Percentiles rank a stretch among this genome's conserved stretches.
Evolutionary conservation across 1,139 yeast genomes (phyloP).

Genomic region (Debaryomyces psychrophilus): DNA sequence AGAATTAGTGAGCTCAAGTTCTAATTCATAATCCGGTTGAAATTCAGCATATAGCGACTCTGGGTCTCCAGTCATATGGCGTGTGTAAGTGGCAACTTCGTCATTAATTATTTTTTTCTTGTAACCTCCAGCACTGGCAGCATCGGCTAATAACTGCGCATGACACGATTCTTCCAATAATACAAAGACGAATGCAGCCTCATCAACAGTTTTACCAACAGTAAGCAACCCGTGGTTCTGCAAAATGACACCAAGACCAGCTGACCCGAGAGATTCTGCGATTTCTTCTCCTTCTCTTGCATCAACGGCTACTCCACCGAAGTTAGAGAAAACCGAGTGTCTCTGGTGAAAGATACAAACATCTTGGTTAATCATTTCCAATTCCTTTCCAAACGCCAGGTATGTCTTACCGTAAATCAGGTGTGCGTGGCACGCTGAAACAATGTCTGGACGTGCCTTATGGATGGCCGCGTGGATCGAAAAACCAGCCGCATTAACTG

Average conservation of each 20-base stretch:
- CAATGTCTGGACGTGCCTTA: slow-evolving; percentile 73
- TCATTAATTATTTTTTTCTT: slow-evolving; percentile 45
- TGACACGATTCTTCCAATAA: slow-evolving; percentile 71
- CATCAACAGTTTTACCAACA: slow-evolving; percentile 79
- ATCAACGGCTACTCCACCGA: slow-evolving; percentile 81
- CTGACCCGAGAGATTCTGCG: slow-evolving; percentile 66
- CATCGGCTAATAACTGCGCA: slow-evolving; percentile 57
- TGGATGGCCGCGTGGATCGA: slow-evolving; percentile 78
- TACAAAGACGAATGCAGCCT: slow-evolving; percentile 74
- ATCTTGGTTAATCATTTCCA: slow-evolving; percentile 83
- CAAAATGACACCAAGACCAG: slow-evolving; percentile 64
- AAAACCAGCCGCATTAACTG: slow-evolving; percentile 81
- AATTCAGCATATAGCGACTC: slow-evolving; percentile 67
- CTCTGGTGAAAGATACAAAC: slow-evolving; percentile 66
- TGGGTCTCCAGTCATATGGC: slow-evolving; percentile 58
- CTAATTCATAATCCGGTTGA: slow-evolving; percentile 51
- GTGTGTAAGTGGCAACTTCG: slow-evolving; percentile 68
- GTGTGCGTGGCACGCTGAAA: slow-evolving; percentile 84
- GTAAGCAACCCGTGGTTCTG: slow-evolving; percentile 81
- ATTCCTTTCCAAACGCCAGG: slow-evolving; percentile 69
- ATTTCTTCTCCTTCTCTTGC: slow-evolving; percentile 67
- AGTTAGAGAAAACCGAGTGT: slow-evolving; percentile 66
- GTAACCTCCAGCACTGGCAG: slow-evolving; percentile 22
- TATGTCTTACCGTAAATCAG: slow-evolving; percentile 75
- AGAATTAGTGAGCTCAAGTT: slow-evolving; percentile 13